These are phyloP conservation scores for Penicillium sp. DNA, from an alignment of 2,329 filamentous ascomycete genomes.

Conservation along the genomic window DNA sequence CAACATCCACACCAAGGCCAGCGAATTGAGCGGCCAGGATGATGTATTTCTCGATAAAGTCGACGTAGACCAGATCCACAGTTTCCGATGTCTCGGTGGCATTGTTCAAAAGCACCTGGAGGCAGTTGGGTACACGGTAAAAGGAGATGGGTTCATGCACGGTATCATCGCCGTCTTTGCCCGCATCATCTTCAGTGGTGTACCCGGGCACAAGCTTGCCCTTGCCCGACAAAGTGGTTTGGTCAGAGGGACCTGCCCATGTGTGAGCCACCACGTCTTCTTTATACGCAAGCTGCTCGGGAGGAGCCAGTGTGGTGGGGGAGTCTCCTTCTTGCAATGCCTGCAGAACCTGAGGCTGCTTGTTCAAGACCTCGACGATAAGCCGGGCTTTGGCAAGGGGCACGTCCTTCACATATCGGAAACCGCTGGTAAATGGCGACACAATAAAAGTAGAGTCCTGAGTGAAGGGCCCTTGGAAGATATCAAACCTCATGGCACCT, in stretches of 20 bases:
- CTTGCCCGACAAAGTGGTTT: constrained; percentile 36
- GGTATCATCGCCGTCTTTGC: constrained; percentile 86
- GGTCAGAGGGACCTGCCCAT: constrained; percentile 20
- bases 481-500: constrained; percentile 89
- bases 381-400: constrained; percentile 73
- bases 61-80: constrained; percentile 87
- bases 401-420: constrained; percentile 76
- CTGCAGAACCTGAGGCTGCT: constrained; percentile 54
- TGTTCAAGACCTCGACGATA: constrained; percentile 63
- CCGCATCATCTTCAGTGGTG: constrained; percentile 83
- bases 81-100: constrained; percentile 59
- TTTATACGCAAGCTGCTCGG: constrained; percentile 43
- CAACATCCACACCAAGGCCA: constrained; percentile 51
- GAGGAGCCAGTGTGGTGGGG: constrained; percentile 43
- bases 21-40: constrained; percentile 69
- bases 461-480: constrained; percentile 90
- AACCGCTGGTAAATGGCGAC: constrained; percentile 81
- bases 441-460: constrained; percentile 82
- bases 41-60: constrained; percentile 85
- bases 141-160: constrained; percentile 73
- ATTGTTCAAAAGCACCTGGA: constrained; percentile 65
- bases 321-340: constrained; percentile 15
- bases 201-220: constrained; percentile 68
- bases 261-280: constrained; percentile 23
- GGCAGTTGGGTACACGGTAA: constrained; percentile 78